Evolutionary conservation across 441 rosid species (phyloP), one percentile per base, ranked within the genome.

Genomic region (Gossypium gossypioides): DNA sequence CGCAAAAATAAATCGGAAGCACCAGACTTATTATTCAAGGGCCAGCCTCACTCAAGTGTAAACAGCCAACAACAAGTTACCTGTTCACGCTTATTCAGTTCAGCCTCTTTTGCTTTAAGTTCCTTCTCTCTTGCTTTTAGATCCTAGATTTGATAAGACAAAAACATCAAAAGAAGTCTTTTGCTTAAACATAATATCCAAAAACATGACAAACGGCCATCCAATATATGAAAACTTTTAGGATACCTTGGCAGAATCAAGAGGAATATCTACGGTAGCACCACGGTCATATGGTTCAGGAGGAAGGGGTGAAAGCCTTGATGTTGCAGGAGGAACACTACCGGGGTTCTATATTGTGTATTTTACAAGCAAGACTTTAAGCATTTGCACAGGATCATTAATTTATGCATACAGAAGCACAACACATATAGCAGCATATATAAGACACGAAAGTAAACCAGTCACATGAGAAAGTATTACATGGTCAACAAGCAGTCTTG

Each of bases 271-370:
- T 76, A 87, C 60, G 1, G 98, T 87, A 75, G 89, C 91, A 76
- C 93, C 92, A 54, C 97, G 93, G 63, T 96, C 99, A 88, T 90
- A 87, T 42, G 93, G 97, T 77, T 96, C 99, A 16, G 86, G 95
- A 77, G 99, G 98, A 83, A 96, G 97, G 10, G 99, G 98, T 37
- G 98, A 84, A 75, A 92, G 92, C 84, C 79, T 86, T 44, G 97
- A 86, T 46, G 84, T 84, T 74, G 92, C 90, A 63, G 97, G 80
- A 54, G 91, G 91, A 59, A 85, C 92, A 73, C 79, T 86, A 82
- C 84, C 87, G 37, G 86, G 88, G 79, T 86, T 89, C 99, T 96
- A 72, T 59, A 83, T 75, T 82, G 12, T 6, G 3, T n/a, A 67
- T 67, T 48, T 48, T 48, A 67, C 24, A 67, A 62, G 7, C 2